A percentile compares a stretch with the other conserved stretches of the same genome.
Evolutionary conservation across 768 basidiomycete genomes (phyloP).

Genomic region (Boletus rufocinnamomeus): DNA sequence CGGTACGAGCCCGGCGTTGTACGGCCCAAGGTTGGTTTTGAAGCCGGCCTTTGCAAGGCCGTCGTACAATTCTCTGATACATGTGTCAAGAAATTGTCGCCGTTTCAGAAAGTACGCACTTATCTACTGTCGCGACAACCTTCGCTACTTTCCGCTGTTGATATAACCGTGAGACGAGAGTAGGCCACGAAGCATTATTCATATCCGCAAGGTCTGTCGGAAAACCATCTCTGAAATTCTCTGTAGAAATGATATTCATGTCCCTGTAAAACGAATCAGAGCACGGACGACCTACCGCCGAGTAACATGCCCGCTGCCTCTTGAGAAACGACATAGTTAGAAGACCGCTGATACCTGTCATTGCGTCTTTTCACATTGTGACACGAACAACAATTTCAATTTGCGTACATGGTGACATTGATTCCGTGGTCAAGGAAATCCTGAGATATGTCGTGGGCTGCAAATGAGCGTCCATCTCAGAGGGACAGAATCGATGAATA

Average conservation of each 20-base stretch:
- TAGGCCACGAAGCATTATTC: constrained; percentile 1
- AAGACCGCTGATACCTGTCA: constrained; percentile 6
- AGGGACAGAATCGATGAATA: not conserved
- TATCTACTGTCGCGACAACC: constrained; percentile 4
- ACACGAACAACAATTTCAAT: not conserved
- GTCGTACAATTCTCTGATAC: constrained; percentile 33
- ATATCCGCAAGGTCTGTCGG: constrained; percentile 8
- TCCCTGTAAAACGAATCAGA: not conserved
- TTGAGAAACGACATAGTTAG: constrained; percentile 7
- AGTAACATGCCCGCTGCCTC: not conserved
- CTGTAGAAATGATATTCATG: not conserved
- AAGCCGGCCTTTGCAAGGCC: constrained; percentile 37
- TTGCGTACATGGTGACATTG: constrained; percentile 16
- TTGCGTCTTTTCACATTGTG: not conserved
- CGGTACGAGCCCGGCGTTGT: constrained; percentile 34
- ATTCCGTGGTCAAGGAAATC: constrained; percentile 29
- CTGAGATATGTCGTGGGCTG: constrained; percentile 36
- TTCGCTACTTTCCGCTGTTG: constrained; percentile 8
- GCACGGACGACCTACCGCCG: constrained; percentile 5
- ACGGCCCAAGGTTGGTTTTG: constrained; percentile 31
- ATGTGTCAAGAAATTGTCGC: not conserved
- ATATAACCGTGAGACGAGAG: constrained; percentile 7
- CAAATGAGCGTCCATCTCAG: not conserved
- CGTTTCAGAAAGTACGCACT: not conserved
- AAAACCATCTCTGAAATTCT: constrained; percentile 5